Evolutionary conservation across 2,329 filamentous ascomycete species (phyloP).

Genomic region (Cercospora citrullina): DNA sequence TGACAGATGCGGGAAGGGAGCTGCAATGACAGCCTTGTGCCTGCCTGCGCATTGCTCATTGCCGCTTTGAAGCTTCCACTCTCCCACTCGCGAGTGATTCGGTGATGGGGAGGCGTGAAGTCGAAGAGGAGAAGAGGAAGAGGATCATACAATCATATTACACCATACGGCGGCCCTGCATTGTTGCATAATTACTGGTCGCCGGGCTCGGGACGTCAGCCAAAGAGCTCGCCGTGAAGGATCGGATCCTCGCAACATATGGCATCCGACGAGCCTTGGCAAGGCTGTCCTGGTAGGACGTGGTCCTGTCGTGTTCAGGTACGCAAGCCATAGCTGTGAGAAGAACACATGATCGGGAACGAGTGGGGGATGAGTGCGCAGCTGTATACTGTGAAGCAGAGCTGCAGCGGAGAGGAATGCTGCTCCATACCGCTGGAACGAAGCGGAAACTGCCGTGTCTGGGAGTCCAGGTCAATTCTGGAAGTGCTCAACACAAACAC

Average conservation of each 20-base stretch:
- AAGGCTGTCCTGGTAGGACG: not conserved
- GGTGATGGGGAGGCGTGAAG: no score
- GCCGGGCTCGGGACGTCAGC: not conserved
- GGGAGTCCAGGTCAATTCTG: not conserved
- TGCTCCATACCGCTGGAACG: not conserved
- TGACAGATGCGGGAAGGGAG: not conserved
- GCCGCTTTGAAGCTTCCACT: not conserved
- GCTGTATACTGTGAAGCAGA: not conserved
- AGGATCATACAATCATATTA: not conserved
- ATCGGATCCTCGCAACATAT: not conserved
- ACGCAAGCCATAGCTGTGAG: not conserved
- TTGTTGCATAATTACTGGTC: not conserved
- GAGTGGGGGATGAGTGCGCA: not conserved
- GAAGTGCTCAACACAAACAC: not conserved
- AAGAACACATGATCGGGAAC: not conserved
- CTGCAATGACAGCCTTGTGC: not conserved
- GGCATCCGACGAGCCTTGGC: not conserved
- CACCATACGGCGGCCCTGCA: not conserved
- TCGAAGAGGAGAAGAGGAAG: not conserved
- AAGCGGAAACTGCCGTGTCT: not conserved
- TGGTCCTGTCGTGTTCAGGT: not conserved
- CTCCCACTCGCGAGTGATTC: not conserved
- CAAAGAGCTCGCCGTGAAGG: not conserved
- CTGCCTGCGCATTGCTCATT: not conserved
- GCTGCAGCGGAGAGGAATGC: not conserved